Evolutionary conservation across 2,329 filamentous ascomycete genomes (phyloP).

Genomic region (Juglanconis oblonga): DNA sequence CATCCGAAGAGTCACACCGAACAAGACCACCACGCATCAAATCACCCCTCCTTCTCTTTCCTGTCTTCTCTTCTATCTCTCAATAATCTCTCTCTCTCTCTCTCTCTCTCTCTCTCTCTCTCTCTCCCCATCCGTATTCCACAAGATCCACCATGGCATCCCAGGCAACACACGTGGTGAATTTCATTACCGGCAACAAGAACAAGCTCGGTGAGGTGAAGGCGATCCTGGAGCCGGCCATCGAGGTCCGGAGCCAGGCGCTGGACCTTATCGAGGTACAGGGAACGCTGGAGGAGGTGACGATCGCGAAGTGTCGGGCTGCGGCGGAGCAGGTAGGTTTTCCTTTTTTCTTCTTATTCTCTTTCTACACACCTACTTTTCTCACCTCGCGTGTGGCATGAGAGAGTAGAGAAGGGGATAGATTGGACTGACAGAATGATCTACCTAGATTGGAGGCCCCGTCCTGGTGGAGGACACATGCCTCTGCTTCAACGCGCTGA

Average conservation of each 20-base stretch:
- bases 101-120: not conserved
- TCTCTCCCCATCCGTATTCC: not conserved
- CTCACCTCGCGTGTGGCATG: not conserved
- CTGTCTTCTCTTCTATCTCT: not conserved
- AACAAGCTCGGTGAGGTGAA: conserved; percentile 91
- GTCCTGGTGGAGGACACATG: conserved; percentile 96
- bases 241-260: conserved; percentile 70
- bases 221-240: conserved; percentile 73
- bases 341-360: not conserved
- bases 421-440: not conserved
- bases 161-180: conserved; percentile 51
- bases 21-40: not conserved
- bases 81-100: not conserved
- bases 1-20: not conserved
- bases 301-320: conserved; percentile 77
- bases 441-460: conserved; percentile 69
- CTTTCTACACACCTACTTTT: not conserved
- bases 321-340: conserved; percentile 70
- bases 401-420: not conserved
- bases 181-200: conserved; percentile 95
- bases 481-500: conserved; percentile 85
- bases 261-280: conserved; percentile 88
- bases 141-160: conserved; percentile 36
- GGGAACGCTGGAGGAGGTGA: conserved; percentile 88
- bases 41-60: not conserved